Evolutionary conservation across 768 basidiomycete genomes (phyloP).

Genomic region (Lyophyllum atratum): DNA sequence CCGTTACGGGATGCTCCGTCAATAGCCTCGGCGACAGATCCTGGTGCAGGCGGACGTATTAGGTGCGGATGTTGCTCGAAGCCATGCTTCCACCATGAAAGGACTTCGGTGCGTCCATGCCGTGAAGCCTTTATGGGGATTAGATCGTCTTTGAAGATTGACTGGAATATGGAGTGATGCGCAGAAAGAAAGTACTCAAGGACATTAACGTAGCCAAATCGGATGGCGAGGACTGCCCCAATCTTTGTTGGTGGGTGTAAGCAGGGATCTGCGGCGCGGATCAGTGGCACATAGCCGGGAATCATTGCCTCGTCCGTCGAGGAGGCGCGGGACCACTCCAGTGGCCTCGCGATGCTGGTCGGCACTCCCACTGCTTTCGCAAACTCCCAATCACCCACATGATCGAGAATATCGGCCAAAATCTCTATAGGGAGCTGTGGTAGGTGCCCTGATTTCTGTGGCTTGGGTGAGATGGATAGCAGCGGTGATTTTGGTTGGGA

Average conservation of each 20-base stretch:
- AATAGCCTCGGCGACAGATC: conserved; percentile 66
- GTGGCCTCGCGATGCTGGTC: conserved; percentile 64
- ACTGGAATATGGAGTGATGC: conserved; percentile 64
- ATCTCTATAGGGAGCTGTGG: conserved; percentile 78
- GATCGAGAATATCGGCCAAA: conserved; percentile 74
- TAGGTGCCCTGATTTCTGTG: conserved; percentile 32
- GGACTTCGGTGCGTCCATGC: conserved; percentile 69
- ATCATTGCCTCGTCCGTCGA: conserved; percentile 74
- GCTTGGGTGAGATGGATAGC: conserved; percentile 28
- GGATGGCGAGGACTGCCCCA: conserved; percentile 65
- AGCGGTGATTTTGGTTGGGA: conserved; percentile 26
- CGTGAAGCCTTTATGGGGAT: conserved; percentile 80
- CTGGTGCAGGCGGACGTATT: conserved; percentile 53
- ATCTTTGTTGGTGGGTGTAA: conserved; percentile 65
- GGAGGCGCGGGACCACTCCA: conserved; percentile 73
- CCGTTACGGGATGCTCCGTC: conserved; percentile 81
- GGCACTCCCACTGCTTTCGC: conserved; percentile 75
- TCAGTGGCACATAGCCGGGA: conserved; percentile 56
- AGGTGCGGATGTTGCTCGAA: conserved; percentile 62
- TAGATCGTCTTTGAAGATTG: conserved; percentile 63
- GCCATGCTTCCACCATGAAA: conserved; percentile 81
- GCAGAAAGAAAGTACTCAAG: conserved; percentile 72
- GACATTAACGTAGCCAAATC: conserved; percentile 77
- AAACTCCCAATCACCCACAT: conserved; percentile 84
- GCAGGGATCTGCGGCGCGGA: conserved; percentile 60